Base-by-base conservation (phyloP, 768 basidiomycete species). In the Lactarius pseudohatsudake region DNA sequence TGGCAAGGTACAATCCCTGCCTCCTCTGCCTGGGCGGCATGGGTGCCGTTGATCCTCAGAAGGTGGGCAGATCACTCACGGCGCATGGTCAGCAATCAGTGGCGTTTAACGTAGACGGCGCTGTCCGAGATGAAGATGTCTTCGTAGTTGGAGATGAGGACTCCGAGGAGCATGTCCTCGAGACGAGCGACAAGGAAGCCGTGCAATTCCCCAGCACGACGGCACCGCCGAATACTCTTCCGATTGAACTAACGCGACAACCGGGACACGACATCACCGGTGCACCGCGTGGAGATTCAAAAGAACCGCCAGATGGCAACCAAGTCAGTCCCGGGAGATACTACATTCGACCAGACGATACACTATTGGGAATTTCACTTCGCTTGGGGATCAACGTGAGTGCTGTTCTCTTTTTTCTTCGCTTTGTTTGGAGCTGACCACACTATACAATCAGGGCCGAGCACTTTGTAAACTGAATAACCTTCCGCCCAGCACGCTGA, bases 1-100 rank as follows among this genome's bases (percentile, higher is more conserved):
- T 91, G 26, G 76, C 80, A 40, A 78, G 85, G 64, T 92, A 91
- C 72, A 78, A 91, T 72, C 91, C 91, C 8, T 92, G 91, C 74
- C 75, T 92, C 20, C 80, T 81, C 8, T 92, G 90, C 72, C 79
- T 90, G 2, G 84, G 81, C 15, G 88, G 88, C 2, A 81, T 86
- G 2, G 80, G 74, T 18, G 81, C 82, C 7, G 73, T 78, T 18
- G 61, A 66, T 18, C 66, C 73, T 16, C 67, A 71, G 34, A 70
- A 64, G n/a, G 40, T 68, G 30, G 15, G 30, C 54, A 22, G 60
- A 59, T 30, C 36, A 30, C 18, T 18, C 18, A 40, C 56, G 57
- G 53, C 40, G 47, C 53, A 56, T 45, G 66, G 58, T 13, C 60
- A 71, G 26, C 57, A 71, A 32, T 50, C 50, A 7, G 62, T 28